Evolutionary conservation across 2,329 filamentous ascomycete species (phyloP).

Genomic region (Alternaria sp.): DNA sequence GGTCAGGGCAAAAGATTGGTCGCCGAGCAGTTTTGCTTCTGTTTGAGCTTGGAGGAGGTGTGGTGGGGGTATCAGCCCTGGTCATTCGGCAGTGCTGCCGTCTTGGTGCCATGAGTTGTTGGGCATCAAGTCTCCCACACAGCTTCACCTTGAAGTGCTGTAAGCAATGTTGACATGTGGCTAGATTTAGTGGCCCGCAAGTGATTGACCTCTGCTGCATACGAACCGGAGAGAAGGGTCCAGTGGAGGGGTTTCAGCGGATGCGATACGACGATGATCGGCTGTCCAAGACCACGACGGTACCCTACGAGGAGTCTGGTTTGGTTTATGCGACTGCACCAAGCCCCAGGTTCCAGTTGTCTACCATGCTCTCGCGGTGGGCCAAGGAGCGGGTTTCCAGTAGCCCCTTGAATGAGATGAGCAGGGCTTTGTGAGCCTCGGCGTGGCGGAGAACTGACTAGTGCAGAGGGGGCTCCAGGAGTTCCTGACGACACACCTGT

Average conservation of each 20-base stretch:
- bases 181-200: not conserved
- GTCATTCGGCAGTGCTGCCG: not conserved
- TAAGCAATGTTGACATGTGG: not conserved
- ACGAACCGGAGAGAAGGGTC: not conserved
- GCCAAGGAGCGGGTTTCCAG: not conserved
- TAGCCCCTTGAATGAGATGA: not conserved
- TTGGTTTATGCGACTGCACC: not conserved
- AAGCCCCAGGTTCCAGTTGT: not conserved
- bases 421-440: not conserved
- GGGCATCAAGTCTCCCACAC: not conserved
- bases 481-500: not conserved
- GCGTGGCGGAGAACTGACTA: not conserved
- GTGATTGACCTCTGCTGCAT: not conserved
- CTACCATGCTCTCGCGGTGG: not conserved
- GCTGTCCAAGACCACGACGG: not conserved
- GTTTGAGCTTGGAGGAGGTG: not conserved
- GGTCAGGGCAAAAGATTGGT: not conserved
- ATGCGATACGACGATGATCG: not conserved
- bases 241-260: not conserved
- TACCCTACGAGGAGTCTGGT: not conserved
- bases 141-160: not conserved
- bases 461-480: not conserved
- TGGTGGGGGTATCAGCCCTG: not conserved
- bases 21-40: not conserved
- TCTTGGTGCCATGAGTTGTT: not conserved